Percentiles rank a stretch among this genome's conserved stretches.
Evolutionary conservation across 129 eudicot species (phyloP).

Genomic region (Kitagawia praeruptora): DNA sequence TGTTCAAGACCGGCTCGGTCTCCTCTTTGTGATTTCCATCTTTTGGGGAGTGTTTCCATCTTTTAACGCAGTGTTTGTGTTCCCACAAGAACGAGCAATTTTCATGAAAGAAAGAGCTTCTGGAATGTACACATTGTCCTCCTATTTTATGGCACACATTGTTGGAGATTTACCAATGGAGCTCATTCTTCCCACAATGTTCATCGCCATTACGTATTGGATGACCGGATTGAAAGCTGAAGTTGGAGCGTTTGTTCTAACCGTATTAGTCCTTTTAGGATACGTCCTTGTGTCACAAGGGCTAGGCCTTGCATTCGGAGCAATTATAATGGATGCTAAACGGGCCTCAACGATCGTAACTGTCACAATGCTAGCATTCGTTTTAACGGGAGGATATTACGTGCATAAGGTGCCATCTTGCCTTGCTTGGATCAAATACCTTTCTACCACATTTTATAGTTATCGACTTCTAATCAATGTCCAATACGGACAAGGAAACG

Average conservation of each 20-base stretch:
- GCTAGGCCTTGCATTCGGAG: conserved; percentile 79
- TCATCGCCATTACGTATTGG: conserved; percentile 68
- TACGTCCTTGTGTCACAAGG: conserved; percentile 91
- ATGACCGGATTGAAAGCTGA: conserved; percentile 84
- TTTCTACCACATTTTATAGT: conserved; percentile 65
- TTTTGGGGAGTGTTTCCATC: conserved; percentile 96
- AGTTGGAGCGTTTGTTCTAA: conserved; percentile 39
- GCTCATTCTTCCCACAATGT: conserved; percentile 71
- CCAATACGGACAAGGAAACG: conserved; percentile 74
- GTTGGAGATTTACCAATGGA: conserved; percentile 87
- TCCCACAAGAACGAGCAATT: conserved; percentile 84
- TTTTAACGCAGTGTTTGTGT: conserved; percentile 74
- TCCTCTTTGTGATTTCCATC: conserved; percentile 71
- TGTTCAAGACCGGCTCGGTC: conserved; percentile 78
- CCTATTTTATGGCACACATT: conserved; percentile 84
- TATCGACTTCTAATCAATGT: conserved; percentile 63
- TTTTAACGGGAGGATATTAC: conserved; percentile 78
- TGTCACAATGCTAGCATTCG: conserved; percentile 83
- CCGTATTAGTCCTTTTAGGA: conserved; percentile 46
- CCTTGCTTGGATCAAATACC: conserved; percentile 72
- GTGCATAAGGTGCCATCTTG: conserved; percentile 76
- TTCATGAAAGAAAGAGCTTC: conserved; percentile 80
- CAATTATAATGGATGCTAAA: conserved; percentile 90
- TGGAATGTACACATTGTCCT: conserved; percentile 78
- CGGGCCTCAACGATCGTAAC: conserved; percentile 77